Evolutionary conservation across 257 asterid species (phyloP).

Genomic region (Nicotiana undulata): DNA sequence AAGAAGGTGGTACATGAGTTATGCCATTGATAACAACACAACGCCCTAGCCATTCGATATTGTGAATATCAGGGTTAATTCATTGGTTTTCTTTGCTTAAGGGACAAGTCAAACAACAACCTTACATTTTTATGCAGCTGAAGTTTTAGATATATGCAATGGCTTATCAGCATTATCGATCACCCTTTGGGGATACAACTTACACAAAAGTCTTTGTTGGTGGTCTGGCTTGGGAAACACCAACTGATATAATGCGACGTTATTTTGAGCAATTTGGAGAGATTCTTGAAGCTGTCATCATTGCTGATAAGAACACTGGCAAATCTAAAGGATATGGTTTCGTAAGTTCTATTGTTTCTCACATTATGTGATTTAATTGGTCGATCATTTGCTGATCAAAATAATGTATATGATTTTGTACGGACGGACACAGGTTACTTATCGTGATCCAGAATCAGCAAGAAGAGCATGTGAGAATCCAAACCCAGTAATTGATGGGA

Average conservation of each 20-base stretch:
- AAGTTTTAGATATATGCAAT: slow-evolving; percentile 22
- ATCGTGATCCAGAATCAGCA: slow-evolving; percentile 86
- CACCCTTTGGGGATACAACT: slow-evolving; percentile 97
- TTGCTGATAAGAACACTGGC: slow-evolving; percentile 86
- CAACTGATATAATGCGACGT: slow-evolving; percentile 66
- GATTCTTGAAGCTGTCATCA: slow-evolving; percentile 94
- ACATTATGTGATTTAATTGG: not conserved
- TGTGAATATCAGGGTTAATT: not conserved
- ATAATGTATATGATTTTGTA: not conserved
- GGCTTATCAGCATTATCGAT: slow-evolving; percentile 94
- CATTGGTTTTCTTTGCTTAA: not conserved
- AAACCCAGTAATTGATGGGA: slow-evolving; percentile 85
- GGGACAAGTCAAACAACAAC: not conserved
- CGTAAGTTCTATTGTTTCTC: slow-evolving; percentile 31
- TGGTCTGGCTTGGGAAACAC: slow-evolving; percentile 99
- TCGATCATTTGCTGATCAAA: not conserved
- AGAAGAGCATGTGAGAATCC: slow-evolving; percentile 71
- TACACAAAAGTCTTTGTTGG: slow-evolving; percentile 91
- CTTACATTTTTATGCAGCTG: not conserved
- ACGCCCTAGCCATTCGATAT: not conserved
- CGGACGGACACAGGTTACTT: slow-evolving; percentile 55
- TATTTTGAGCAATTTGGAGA: slow-evolving; percentile 88
- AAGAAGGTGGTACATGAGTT: not conserved
- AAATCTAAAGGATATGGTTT: slow-evolving; percentile 97
- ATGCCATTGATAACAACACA: not conserved